phyloP scores from a whole-genome alignment of 805 yeast genomes.

The Metschnikowia santaceciliae region DNA sequence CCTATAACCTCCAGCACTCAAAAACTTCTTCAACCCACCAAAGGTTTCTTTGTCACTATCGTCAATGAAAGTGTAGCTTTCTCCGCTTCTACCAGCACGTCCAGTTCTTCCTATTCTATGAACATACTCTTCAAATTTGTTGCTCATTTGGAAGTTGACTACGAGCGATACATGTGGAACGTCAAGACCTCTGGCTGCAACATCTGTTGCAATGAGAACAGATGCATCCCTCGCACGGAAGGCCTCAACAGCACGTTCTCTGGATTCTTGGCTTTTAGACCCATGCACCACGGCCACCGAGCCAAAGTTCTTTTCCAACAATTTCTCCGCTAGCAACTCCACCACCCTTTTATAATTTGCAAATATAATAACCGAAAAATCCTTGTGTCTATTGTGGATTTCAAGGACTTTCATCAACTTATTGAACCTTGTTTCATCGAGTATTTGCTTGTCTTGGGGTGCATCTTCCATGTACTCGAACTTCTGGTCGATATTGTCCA shows the following conservation, averaged over 20 bases:
- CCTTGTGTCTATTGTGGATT: constrained; percentile 38
- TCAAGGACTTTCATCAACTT: constrained; percentile 38
- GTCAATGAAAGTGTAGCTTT: constrained; percentile 68
- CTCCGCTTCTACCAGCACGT: constrained; percentile 82
- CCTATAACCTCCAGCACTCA: constrained; percentile 33
- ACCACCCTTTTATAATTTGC: constrained; percentile 74
- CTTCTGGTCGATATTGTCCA: constrained; percentile 64
- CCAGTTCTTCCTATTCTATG: constrained; percentile 98
- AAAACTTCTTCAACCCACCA: constrained; percentile 46
- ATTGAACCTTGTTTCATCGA: constrained; percentile 36
- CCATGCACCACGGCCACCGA: constrained; percentile 74
- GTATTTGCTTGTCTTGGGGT: constrained; percentile 31
- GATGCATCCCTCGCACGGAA: constrained; percentile 55
- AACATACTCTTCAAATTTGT: constrained; percentile 73
- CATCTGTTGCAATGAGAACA: constrained; percentile 84
- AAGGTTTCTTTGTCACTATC: constrained; percentile 52
- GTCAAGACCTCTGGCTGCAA: constrained; percentile 95
- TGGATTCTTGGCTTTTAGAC: constrained; percentile 74
- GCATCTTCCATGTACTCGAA: constrained; percentile 39
- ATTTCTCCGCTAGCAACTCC: constrained; percentile 55
- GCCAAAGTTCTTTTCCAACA: constrained; percentile 38
- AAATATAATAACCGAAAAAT: constrained; percentile 61
- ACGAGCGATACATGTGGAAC: constrained; percentile 84
- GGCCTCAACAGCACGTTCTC: constrained; percentile 70
- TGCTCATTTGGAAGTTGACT: constrained; percentile 80